Percentiles rank a stretch among this genome's conserved stretches.
Conservation (phyloP, 257 asterid species). For the Fraxinus quadrangulata region DNA sequence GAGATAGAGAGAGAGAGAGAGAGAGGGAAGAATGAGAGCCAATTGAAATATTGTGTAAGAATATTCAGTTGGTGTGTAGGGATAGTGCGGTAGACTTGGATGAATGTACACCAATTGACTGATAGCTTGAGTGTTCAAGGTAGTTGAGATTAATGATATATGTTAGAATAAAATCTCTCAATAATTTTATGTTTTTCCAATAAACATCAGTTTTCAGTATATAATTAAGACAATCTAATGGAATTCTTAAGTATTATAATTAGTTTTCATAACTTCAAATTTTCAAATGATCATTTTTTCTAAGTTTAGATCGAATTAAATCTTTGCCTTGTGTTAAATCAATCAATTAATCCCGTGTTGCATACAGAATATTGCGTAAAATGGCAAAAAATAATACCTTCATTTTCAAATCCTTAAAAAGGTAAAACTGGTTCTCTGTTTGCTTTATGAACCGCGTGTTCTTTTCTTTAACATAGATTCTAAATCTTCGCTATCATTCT, state of each 20-base stretch:
- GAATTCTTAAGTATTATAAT: too few species aligned
- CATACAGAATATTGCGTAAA: not conserved
- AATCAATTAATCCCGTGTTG: not conserved
- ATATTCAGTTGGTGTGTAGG: not conserved
- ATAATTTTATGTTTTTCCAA: not conserved
- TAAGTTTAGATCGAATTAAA: not conserved
- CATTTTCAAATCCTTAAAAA: not conserved
- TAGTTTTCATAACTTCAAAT: too few species aligned
- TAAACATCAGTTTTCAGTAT: not conserved
- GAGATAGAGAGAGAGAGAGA: slow-evolving; percentile 13
- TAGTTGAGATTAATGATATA: not conserved
- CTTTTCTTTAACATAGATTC: slow-evolving; percentile 39
- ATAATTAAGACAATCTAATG: too few species aligned
- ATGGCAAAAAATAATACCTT: not conserved
- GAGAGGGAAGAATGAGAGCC: slow-evolving; percentile 49
- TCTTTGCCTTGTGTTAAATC: not conserved
- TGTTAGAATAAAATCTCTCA: not conserved
- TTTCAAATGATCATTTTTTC: too few species aligned
- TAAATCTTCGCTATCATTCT: not conserved
- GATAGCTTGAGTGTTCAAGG: not conserved
- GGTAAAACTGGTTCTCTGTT: slow-evolving; percentile 28
- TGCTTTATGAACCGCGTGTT: slow-evolving; percentile 46
- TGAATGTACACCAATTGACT: slow-evolving; percentile 16
- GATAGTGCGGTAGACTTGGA: slow-evolving; percentile 20
- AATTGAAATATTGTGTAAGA: slow-evolving; percentile 22